Evolutionary conservation across 768 basidiomycete genomes (phyloP), one percentile per base, ranked within the genome.

Genomic region (Rhodosporidiobolus sp.): DNA sequence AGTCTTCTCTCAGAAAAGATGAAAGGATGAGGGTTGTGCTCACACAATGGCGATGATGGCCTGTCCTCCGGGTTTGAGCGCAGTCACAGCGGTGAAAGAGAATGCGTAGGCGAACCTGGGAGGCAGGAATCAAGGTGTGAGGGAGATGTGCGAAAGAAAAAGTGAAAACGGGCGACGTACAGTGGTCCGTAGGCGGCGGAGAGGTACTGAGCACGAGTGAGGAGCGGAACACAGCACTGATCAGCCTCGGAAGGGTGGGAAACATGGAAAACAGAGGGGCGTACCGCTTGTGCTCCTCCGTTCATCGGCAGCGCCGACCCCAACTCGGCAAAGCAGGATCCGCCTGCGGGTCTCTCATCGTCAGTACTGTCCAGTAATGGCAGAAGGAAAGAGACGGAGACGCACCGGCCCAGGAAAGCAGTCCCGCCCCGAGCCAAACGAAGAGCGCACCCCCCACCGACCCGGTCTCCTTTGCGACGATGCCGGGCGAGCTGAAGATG

Each of bases 391-490:
- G 2, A 49, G 19, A 5, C 3, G 7, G 22, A 24, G 58, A 80
- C 9, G 92, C 93, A 28, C 95, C 95, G 6, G 95, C 96, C 95
- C 94, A 97, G 11, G 87, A 91, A 17, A 98, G 83, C 32, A 94
- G 65, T 11, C 94, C 95, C 65, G 91, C 89, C 5, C 85, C 83
- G 11, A 91, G 74, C 94, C 95, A 97, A 8, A 96, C 90, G 26
- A 85, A 48, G 22, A 98, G 81, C 83, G 93, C 93, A 19, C 93
- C 90, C 19, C 94, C 95, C 1, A 94, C 90, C 76, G 90, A 92
- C 49, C 92, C 85, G 0, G 90, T 89, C 78, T 94, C 91, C 17
- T 91, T 89, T 35, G 94, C 87, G 4, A 97, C 88, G 35, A 97
- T 87, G 4, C 95, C 95, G 3, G 74, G 73, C 4, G 30, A 35